Evolutionary conservation across 805 yeast genomes (phyloP), one percentile per base, ranked within the genome.

Genomic region (Metschnikowia anglica): DNA sequence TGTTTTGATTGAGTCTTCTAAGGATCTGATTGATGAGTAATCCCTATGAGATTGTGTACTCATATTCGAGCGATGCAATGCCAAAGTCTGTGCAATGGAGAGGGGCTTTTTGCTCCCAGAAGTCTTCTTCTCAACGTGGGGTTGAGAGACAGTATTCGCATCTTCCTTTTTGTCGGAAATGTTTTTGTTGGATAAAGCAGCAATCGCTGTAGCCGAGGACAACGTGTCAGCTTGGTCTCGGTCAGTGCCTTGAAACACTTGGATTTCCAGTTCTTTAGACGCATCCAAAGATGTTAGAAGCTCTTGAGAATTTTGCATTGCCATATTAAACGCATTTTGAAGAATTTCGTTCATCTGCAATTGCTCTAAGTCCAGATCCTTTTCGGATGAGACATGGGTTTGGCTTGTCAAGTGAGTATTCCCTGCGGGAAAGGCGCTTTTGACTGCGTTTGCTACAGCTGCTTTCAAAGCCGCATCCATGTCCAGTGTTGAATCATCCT

Each of bases 271-370:
- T 7, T 49, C 49, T 10, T 59, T 61, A 4, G 59, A 68, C 30
- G 59, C 54, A 23, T 66, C 69, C 38, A 68, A 47, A 34, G 63
- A 65, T 3, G 60, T 62, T 63, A 70, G 56, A 54, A 73, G 54
- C 61, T 76, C 61, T 54, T 60, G 58, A 51, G 84, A 84, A 46
- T 81, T 79, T 47, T 79, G 83, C 72, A 80, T 79, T 0, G 90
- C 93, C 83, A 85, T 73, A 35, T 78, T 77, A 66, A 85, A 74
- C 1, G 91, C 93, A 63, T 83, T 83, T 49, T 82, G 88, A 72
- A 85, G 74, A 49, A 85, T 85, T 51, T 79, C 84, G 53, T 79
- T 81, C 79, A 85, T 74, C 44, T 73, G 77, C 42, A 66, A 55
- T 41, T 67, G 72, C 53, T 83, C 87, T 45, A 83, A 66, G 20